These are phyloP conservation scores for Arbutus unedo DNA, from an alignment of 148 eudicot genomes.

Conservation along the genomic window DNA sequence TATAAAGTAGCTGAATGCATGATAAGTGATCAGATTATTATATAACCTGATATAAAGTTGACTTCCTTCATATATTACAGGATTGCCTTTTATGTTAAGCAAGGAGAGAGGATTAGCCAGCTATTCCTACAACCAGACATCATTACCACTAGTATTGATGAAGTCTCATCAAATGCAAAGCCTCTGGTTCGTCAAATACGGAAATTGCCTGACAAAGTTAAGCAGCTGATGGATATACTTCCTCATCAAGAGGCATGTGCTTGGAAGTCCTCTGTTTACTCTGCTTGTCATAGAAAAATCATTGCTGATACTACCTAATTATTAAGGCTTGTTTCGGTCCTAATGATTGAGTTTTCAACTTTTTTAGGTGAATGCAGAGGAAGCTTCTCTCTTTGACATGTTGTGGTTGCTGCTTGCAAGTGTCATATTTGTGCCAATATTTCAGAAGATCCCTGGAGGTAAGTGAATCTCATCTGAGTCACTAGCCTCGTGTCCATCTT, in stretches of 20 bases:
- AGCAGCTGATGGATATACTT: slow-evolving; percentile 70
- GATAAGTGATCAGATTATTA: neutral
- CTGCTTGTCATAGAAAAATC: neutral
- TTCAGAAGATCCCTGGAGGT: slow-evolving; percentile 99
- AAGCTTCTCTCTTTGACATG: slow-evolving; percentile 93
- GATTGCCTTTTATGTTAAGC: slow-evolving; percentile 49
- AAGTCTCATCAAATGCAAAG: slow-evolving; percentile 64
- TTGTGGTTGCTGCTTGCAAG: slow-evolving; percentile 94
- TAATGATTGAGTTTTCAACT: slow-evolving; percentile 9
- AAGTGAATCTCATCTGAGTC: slow-evolving; percentile 12
- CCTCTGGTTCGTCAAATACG: slow-evolving; percentile 72
- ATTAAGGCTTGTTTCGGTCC: slow-evolving; percentile 8
- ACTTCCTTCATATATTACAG: slow-evolving; percentile 41
- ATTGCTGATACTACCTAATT: neutral
- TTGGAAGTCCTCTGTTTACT: neutral
- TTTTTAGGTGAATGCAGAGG: slow-evolving; percentile 84
- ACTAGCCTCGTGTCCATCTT: neutral
- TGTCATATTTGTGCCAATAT: slow-evolving; percentile 93
- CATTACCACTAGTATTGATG: slow-evolving; percentile 67
- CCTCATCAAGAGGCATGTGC: slow-evolving; percentile 92
- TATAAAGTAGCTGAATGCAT: too few relatives aligned
- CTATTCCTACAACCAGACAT: slow-evolving; percentile 55
- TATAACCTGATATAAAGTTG: neutral
- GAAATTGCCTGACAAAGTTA: slow-evolving; percentile 54
- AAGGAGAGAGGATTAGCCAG: slow-evolving; percentile 43